A percentile compares a stretch with the other conserved stretches of the same genome.
Evolutionary conservation across 371 early-diverging fungal species (phyloP).

Genomic region (Circinella minor): DNA sequence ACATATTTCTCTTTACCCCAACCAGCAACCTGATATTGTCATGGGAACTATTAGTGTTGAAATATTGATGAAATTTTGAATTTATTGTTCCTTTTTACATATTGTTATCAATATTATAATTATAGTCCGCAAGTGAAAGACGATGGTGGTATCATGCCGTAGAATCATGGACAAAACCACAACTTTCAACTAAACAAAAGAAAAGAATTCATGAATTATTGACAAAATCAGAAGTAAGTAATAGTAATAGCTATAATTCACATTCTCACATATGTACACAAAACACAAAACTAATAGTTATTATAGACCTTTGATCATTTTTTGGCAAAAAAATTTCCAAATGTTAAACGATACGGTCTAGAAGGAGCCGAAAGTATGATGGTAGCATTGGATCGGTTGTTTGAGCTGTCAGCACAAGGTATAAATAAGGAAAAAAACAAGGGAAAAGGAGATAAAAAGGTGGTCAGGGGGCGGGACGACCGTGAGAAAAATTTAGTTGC

Average conservation of each 20-base stretch:
- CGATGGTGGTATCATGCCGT: conserved; percentile 90
- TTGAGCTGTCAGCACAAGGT: conserved; percentile 67
- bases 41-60: no score
- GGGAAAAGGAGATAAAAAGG: no score
- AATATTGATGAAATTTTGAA: no score
- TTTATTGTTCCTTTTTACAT: conserved; percentile 1
- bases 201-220: conserved; percentile 76
- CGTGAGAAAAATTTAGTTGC: neutral
- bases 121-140: conserved; percentile 79
- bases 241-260: neutral
- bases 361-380: conserved; percentile 98
- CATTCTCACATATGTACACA: neutral
- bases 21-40: no score
- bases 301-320: conserved; percentile 89
- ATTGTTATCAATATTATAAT: no score
- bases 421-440: neutral
- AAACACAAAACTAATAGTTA: no score
- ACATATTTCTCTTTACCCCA: no score
- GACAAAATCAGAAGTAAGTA: conserved; percentile 72
- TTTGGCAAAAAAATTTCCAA: conserved; percentile 93
- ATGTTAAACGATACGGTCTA: conserved; percentile 94
- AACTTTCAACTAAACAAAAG: conserved; percentile 65
- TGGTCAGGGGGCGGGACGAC: neutral
- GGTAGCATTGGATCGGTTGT: conserved; percentile 87
- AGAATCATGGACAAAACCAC: conserved; percentile 74